A percentile compares a stretch with the other conserved stretches of the same genome.
phyloP scores from a whole-genome alignment of 169 alveolate genomes.

The Plasmodium yoelii region DNA sequence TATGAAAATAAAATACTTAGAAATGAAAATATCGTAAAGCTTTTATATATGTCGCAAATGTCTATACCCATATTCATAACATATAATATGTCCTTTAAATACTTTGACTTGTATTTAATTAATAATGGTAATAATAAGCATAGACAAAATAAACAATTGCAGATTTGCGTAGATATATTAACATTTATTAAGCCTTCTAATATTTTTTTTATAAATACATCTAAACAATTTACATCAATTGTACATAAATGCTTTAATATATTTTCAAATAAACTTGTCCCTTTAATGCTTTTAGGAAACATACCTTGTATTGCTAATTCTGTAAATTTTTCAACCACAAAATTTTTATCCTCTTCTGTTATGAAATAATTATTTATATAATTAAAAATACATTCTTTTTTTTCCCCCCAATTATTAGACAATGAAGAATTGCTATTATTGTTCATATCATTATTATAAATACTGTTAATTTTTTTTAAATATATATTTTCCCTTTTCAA shows the following conservation, averaged over 20 bases:
- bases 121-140: conserved; percentile 66
- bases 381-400: background rate
- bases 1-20: conserved; percentile 63
- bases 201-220: conserved; percentile 51
- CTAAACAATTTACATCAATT: conserved; percentile 63
- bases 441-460: background rate
- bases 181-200: conserved; percentile 54
- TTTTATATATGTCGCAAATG: conserved; percentile 69
- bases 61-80: conserved; percentile 70
- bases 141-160: conserved; percentile 61
- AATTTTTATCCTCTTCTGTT: conserved; percentile 48
- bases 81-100: conserved; percentile 45
- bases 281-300: conserved; percentile 67
- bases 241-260: conserved; percentile 63
- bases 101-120: conserved; percentile 38
- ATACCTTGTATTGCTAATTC: conserved; percentile 59
- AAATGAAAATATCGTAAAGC: conserved; percentile 66
- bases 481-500: conserved; percentile 49
- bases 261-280: conserved; percentile 65
- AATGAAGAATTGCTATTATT: background rate
- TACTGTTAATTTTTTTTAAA: background rate
- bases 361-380: conserved; percentile 53
- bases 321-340: conserved; percentile 52
- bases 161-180: conserved; percentile 62
- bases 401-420: no score